Percentiles rank a stretch among this genome's conserved stretches.
Conservation (phyloP, 768 basidiomycete species). For the Rhodotorula diobovata region DNA sequence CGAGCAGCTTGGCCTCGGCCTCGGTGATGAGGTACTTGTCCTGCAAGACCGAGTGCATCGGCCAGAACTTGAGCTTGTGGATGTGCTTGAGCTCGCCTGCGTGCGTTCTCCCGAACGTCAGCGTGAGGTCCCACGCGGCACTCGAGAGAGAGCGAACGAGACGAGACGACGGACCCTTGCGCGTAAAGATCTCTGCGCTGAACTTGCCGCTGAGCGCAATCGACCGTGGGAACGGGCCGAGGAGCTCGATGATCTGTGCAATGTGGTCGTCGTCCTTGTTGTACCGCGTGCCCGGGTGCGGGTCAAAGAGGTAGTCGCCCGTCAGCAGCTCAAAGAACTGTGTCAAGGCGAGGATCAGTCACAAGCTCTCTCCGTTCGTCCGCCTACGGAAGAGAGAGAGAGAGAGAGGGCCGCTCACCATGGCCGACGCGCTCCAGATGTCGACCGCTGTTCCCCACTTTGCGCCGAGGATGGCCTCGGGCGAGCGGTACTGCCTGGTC, state of each 20-base stretch:
- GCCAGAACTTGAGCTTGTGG: constrained; percentile 88
- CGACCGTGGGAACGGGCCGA: constrained; percentile 79
- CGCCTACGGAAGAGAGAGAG: not conserved
- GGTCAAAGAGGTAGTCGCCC: constrained; percentile 97
- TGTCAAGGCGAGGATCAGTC: not conserved
- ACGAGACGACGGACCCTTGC: constrained; percentile 63
- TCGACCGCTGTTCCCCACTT: constrained; percentile 95
- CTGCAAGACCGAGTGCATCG: constrained; percentile 57
- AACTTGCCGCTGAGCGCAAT: constrained; percentile 89
- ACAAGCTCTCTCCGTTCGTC: too few relatives aligned
- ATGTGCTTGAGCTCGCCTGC: constrained; percentile 87
- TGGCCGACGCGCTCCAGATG: constrained; percentile 92
- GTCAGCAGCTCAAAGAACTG: constrained; percentile 86
- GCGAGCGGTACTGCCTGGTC: constrained; percentile 93
- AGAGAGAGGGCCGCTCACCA: constrained; percentile 60
- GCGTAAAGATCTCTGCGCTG: constrained; percentile 87
- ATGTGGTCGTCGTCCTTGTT: constrained; percentile 95
- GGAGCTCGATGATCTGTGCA: constrained; percentile 92
- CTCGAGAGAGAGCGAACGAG: too few relatives aligned
- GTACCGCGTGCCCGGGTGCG: constrained; percentile 87
- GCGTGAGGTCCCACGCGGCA: too few relatives aligned
- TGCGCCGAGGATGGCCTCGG: constrained; percentile 92
- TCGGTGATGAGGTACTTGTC: constrained; percentile 94
- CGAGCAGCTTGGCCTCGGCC: constrained; percentile 72
- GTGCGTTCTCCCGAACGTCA: too few relatives aligned